Evolutionary conservation across 306 rosid genomes (phyloP), one percentile per base, ranked within the genome.

Genomic region (Rosa multiflora): DNA sequence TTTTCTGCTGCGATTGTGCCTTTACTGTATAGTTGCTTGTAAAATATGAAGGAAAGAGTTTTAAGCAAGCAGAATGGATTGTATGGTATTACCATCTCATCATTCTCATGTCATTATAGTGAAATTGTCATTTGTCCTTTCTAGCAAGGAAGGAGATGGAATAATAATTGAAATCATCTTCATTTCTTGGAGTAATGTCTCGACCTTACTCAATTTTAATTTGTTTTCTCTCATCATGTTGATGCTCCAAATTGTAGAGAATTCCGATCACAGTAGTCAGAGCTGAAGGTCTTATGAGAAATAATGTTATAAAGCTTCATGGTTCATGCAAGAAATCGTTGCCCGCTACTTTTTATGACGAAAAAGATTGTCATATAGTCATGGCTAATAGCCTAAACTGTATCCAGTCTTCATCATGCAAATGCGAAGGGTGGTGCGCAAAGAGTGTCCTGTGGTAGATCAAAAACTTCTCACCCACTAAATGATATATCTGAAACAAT

Each of bases 11-110:
- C 6, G 11, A 6, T 55, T 55, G 51, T 12, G 51, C 39, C 8
- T 73, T n/a, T 12, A 51, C 48, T 53, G 76, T 73, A 53, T 53
- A 55, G 67, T 74, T 35, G 42, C 32, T 17, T 52, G 77, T 39
- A 62, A 39, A 39, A 10, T 18, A 18, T 6, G 32, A 10, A 53
- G 14, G 77, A 10, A n/a, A 73, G 37, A 55, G 76, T n/a, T 1
- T 52, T 4, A 1, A 51, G 20, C n/a, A n/a, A 12, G 11, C 77
- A 35, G 66, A 39, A 51, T n/a, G 13, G 49, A 12, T 55, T 55
- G 37, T 39, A 73, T 40, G 52, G 48, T n/a, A 9, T 72, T 4
- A 21, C 76, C n/a, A 70, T 44, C 51, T 29, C 32, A 29, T 29
- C 32, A 29, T 29, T 29, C 32, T 3, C n/a, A 56, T 61, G 67